Evolutionary conservation across 2,329 filamentous ascomycete species (phyloP).

Genomic region (Neobulgaria alba): DNA sequence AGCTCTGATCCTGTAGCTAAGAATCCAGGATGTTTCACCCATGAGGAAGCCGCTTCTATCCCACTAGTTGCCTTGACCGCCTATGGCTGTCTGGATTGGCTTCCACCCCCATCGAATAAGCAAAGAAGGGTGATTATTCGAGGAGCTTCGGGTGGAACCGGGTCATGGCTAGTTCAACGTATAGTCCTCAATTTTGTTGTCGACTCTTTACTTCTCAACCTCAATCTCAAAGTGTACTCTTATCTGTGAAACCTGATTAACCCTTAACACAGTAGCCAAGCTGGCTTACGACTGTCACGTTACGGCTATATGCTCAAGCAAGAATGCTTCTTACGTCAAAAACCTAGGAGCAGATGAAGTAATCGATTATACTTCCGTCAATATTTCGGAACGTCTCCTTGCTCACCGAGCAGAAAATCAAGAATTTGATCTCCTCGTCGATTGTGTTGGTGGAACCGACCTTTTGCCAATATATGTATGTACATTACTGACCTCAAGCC

Average conservation of each 20-base stretch:
- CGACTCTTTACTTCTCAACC: not conserved
- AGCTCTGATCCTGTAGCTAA: conserved; percentile 18
- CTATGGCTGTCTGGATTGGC: conserved; percentile 25
- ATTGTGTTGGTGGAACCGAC: conserved; percentile 32
- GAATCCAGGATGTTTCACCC: conserved; percentile 35
- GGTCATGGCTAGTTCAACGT: conserved; percentile 23
- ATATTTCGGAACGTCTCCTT: conserved; percentile 14
- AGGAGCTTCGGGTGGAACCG: conserved; percentile 26
- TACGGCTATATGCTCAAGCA: conserved; percentile 24
- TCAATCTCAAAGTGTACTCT: too few relatives aligned
- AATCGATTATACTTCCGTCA: conserved; percentile 23
- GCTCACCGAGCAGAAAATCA: conserved; percentile 2
- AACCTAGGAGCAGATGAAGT: conserved; percentile 22
- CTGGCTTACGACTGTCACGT: conserved; percentile 22
- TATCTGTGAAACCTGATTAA: too few relatives aligned
- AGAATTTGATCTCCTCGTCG: conserved; percentile 21
- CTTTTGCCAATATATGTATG: conserved; percentile 19
- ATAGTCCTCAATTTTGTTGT: conserved; percentile 2
- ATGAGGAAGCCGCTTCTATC: conserved; percentile 36
- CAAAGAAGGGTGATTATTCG: conserved; percentile 20
- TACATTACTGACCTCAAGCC: too few relatives aligned
- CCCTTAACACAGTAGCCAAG: conserved; percentile 19
- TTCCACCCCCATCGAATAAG: conserved; percentile 11
- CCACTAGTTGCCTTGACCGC: conserved; percentile 36
- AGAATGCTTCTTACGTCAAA: conserved; percentile 21